Evolutionary conservation across 164 flowering plant genomes (phyloP).

Genomic region (Piper betle): DNA sequence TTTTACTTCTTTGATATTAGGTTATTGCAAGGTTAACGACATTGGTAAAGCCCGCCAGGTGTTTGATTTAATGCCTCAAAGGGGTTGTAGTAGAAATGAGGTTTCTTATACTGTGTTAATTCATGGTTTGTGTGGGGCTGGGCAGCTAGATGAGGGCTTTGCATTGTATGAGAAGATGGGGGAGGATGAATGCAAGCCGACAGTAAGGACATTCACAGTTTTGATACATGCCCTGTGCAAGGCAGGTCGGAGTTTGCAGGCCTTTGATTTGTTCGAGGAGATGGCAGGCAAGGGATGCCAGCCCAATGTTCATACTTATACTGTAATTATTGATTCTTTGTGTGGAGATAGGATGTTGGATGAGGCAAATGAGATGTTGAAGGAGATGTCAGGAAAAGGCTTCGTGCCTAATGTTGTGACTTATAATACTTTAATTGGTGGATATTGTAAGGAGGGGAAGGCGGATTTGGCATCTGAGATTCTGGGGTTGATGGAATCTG

Average conservation of each 20-base stretch:
- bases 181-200: constrained; percentile 45
- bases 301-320: constrained; percentile 74
- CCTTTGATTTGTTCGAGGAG: constrained; percentile 37
- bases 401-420: constrained; percentile 56
- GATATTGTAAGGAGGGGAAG: constrained; percentile 56
- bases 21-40: constrained; percentile 52
- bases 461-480: constrained; percentile 39
- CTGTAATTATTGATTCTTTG: constrained; percentile 46
- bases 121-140: constrained; percentile 65
- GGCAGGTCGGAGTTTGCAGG: constrained; percentile 36
- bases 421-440: constrained; percentile 75
- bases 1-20: constrained; percentile 59
- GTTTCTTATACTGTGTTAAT: constrained; percentile 56
- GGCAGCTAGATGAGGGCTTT: constrained; percentile 49
- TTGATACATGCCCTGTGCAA: constrained; percentile 47
- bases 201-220: constrained; percentile 65
- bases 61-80: constrained; percentile 24
- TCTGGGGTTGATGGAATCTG: constrained; percentile 44
- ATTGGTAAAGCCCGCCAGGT: constrained; percentile 39
- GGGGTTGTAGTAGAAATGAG: constrained; percentile 53
- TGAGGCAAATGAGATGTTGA: constrained; percentile 35
- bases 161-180: constrained; percentile 43
- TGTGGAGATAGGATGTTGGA: constrained; percentile 53
- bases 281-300: constrained; percentile 58
- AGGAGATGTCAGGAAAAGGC: constrained; percentile 22